Evolutionary conservation across 306 rosid genomes (phyloP).

Genomic region (Alnus rubra): DNA sequence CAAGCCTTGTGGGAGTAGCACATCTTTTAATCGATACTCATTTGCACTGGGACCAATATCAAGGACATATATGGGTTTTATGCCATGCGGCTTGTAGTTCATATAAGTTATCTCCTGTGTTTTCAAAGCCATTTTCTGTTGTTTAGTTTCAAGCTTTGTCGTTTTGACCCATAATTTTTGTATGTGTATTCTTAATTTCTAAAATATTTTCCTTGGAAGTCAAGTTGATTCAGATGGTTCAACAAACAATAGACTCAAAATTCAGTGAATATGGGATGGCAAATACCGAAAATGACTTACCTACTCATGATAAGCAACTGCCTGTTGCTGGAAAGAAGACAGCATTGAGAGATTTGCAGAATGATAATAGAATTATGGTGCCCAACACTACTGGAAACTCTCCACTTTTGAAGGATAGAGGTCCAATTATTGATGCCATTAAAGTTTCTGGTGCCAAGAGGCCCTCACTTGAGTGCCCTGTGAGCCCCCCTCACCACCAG

Average conservation of each 20-base stretch:
- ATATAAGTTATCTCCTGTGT: not conserved
- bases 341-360: slow-evolving; percentile 66
- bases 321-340: slow-evolving; percentile 62
- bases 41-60: not conserved
- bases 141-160: not conserved
- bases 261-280: slow-evolving; percentile 55
- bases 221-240: slow-evolving; percentile 57
- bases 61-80: not conserved
- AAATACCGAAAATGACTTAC: slow-evolving; percentile 52
- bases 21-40: not conserved
- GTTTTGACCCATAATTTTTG: not conserved
- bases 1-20: not conserved
- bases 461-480: slow-evolving; percentile 52
- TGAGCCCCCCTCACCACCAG: slow-evolving; percentile 54
- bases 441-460: slow-evolving; percentile 69
- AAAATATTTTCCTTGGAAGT: slow-evolving; percentile 26
- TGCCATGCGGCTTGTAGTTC: not conserved
- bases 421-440: slow-evolving; percentile 42
- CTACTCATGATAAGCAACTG: slow-evolving; percentile 48
- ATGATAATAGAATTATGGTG: slow-evolving; percentile 48
- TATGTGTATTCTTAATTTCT: slow-evolving; percentile 5
- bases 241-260: slow-evolving; percentile 58
- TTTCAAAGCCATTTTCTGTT: not conserved
- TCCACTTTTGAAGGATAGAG: slow-evolving; percentile 58
- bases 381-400: slow-evolving; percentile 54